Conservation (phyloP, 176 grass and related monocot genomes). For the Bromus sterilis region DNA sequence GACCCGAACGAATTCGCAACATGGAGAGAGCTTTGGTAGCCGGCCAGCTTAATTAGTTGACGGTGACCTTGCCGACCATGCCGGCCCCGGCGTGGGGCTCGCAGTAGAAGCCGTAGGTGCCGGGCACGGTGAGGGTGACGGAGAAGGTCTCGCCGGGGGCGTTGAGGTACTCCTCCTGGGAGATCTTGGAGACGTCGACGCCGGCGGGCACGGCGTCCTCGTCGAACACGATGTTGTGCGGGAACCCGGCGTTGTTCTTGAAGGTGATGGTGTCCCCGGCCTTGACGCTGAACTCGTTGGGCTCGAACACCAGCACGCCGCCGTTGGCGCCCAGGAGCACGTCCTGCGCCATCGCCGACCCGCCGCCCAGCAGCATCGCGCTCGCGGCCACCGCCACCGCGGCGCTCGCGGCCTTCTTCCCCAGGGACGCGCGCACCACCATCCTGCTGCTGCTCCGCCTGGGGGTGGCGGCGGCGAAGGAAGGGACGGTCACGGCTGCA, state of each 20-base stretch:
- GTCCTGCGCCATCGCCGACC: constrained; percentile 48
- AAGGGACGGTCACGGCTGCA: constrained; percentile 43
- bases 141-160: constrained; percentile 51
- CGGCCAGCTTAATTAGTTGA: too few species aligned
- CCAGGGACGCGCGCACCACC: constrained; percentile 53
- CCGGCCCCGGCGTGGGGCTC: constrained; percentile 74
- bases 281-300: constrained; percentile 57
- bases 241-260: constrained; percentile 96
- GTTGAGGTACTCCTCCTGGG: constrained; percentile 72
- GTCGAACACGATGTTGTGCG: constrained; percentile 94
- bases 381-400: constrained; percentile 59
- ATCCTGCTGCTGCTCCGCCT: neutral
- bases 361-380: constrained; percentile 44
- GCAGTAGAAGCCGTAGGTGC: constrained; percentile 88
- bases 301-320: constrained; percentile 68
- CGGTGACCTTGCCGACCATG: constrained; percentile 87
- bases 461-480: constrained; percentile 3
- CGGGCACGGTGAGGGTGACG: constrained; percentile 78
- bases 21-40: neutral
- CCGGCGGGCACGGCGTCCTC: constrained; percentile 75
- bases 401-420: constrained; percentile 33
- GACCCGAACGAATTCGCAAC: neutral
- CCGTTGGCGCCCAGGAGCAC: constrained; percentile 55
- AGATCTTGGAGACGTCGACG: constrained; percentile 61
- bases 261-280: constrained; percentile 78